These are phyloP conservation scores for Pseudognaphalium luteoalbum DNA, from an alignment of 129 eudicot genomes.

Conservation along the genomic window DNA sequence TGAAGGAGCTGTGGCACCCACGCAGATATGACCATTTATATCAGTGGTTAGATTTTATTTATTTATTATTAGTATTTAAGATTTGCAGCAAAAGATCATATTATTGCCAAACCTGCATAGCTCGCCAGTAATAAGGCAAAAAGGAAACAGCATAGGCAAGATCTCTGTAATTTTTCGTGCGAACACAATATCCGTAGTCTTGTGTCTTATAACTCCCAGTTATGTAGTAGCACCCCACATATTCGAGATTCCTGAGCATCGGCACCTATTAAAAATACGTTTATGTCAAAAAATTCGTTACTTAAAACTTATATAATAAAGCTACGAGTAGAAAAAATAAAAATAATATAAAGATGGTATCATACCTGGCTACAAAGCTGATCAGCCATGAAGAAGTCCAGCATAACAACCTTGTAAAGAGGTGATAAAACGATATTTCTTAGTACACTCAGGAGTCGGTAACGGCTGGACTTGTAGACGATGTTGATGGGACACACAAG, in stretches of 20 bases:
- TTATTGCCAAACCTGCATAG: constrained; percentile 77
- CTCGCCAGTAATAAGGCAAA: constrained; percentile 97
- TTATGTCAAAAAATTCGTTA: neutral
- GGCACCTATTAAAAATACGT: constrained; percentile 62
- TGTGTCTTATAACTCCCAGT: constrained; percentile 91
- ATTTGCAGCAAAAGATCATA: neutral
- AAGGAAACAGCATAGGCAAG: constrained; percentile 95
- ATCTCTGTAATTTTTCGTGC: constrained; percentile 70
- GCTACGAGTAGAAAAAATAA: neutral
- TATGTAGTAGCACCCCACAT: constrained; percentile 81
- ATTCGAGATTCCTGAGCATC: constrained; percentile 86
- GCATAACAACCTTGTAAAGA: constrained; percentile 87
- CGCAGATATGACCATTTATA: neutral
- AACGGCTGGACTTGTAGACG: constrained; percentile 81
- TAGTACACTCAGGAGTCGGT: constrained; percentile 64
- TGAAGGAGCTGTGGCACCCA: neutral
- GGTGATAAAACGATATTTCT: constrained; percentile 84
- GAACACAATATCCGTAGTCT: constrained; percentile 81
- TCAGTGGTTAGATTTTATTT: neutral
- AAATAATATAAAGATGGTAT: neutral
- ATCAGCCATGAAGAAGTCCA: constrained; percentile 99
- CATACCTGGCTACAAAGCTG: constrained; percentile 97
- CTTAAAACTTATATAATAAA: neutral
- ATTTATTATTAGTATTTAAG: neutral
- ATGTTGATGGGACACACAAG: constrained; percentile 84